phyloP scores from a whole-genome alignment of 805 yeast species.

The Wickerhamomyces rabaulensis region DNA sequence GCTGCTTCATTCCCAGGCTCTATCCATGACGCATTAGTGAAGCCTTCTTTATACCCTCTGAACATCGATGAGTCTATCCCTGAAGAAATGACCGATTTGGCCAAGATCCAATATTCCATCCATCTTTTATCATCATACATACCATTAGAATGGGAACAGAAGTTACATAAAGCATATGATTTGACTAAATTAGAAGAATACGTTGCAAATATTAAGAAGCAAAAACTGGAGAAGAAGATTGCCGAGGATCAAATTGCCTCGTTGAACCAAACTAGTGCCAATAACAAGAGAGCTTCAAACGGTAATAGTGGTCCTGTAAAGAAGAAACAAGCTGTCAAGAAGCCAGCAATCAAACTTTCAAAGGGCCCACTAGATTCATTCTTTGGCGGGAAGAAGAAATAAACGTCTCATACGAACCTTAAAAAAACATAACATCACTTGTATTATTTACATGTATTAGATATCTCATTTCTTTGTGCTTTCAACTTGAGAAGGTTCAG shows the following conservation, averaged over 20 bases:
- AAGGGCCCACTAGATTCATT: conserved; percentile 70
- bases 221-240: conserved; percentile 23
- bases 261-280: conserved; percentile 22
- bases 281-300: conserved; percentile 9
- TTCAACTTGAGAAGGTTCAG: neutral
- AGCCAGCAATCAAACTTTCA: conserved; percentile 44
- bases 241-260: conserved; percentile 26
- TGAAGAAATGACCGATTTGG: conserved; percentile 28
- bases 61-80: conserved; percentile 29
- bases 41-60: conserved; percentile 23
- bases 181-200: conserved; percentile 28
- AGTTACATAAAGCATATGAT: conserved; percentile 27
- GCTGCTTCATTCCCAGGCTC: conserved; percentile 33
- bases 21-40: conserved; percentile 22
- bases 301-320: conserved; percentile 21
- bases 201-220: conserved; percentile 11
- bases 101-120: conserved; percentile 37
- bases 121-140: conserved; percentile 44
- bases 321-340: conserved; percentile 26
- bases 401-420: neutral
- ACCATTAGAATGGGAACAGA: conserved; percentile 16
- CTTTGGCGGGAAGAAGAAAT: conserved; percentile 39
- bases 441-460: conserved; percentile 1
- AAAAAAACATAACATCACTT: neutral
- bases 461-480: neutral